Percentiles rank a stretch among this genome's conserved stretches.
Evolutionary conservation across 805 yeast genomes (phyloP).

Genomic region (Candida vartiovaarae): DNA sequence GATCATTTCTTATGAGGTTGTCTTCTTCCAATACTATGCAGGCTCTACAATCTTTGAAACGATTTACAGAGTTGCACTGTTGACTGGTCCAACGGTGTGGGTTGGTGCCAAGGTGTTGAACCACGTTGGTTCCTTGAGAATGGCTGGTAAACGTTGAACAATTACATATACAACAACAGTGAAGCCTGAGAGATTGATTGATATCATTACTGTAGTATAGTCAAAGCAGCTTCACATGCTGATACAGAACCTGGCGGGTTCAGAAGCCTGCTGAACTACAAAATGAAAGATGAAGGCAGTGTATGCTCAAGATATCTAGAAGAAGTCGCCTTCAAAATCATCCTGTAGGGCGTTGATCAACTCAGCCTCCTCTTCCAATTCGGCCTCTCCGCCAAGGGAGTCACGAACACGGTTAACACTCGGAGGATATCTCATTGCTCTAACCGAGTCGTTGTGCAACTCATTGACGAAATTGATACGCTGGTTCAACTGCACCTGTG

Average conservation of each 20-base stretch:
- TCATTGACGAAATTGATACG: slow-evolving; percentile 89
- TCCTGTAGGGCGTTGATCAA: slow-evolving; percentile 21
- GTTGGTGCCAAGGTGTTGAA: slow-evolving; percentile 23
- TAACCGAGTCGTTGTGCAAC: slow-evolving; percentile 85
- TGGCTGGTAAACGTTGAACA: slow-evolving; percentile 22
- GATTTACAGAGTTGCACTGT: slow-evolving; percentile 10
- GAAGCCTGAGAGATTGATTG: not conserved
- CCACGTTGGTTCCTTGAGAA: slow-evolving; percentile 21
- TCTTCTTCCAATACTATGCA: slow-evolving; percentile 22
- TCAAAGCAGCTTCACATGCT: not conserved
- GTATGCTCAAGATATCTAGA: slow-evolving; percentile 4
- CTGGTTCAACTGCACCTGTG: slow-evolving; percentile 84
- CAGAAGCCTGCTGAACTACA: too few species aligned
- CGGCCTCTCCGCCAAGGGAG: slow-evolving; percentile 13
- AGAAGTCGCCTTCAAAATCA: slow-evolving; percentile 22
- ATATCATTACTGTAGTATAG: not conserved
- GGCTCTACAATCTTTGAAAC: slow-evolving; percentile 21
- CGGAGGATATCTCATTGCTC: slow-evolving; percentile 88
- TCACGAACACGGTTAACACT: slow-evolving; percentile 20
- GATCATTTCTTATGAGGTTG: slow-evolving; percentile 17
- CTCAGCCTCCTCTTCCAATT: slow-evolving; percentile 20
- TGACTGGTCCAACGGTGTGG: slow-evolving; percentile 23
- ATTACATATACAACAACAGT: too few species aligned
- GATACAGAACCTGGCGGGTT: too few species aligned
- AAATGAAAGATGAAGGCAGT: not conserved